Conservation (phyloP, 2,329 filamentous ascomycete species). For the Daldinia sp. region DNA sequence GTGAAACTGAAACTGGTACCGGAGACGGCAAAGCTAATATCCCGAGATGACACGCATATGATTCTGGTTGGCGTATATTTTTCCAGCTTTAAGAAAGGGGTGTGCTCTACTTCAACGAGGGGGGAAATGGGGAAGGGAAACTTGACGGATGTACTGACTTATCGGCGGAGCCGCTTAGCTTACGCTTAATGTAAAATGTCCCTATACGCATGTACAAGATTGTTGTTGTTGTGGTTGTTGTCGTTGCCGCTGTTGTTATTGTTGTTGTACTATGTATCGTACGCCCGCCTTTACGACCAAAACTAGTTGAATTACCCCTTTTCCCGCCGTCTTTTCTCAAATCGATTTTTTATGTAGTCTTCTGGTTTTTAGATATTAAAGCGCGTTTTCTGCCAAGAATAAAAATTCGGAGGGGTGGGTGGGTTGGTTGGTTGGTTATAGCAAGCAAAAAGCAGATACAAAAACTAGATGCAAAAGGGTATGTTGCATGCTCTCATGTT, state of each 20-base stretch:
- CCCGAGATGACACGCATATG: neutral
- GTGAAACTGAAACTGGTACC: neutral
- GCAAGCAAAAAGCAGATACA: neutral
- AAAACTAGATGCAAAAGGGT: neutral
- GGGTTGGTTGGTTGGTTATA: neutral
- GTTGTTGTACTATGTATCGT: neutral
- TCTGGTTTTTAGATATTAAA: neutral
- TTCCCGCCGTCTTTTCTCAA: neutral
- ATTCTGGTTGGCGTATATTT: neutral
- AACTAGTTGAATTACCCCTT: neutral
- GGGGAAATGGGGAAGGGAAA: neutral
- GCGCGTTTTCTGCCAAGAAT: neutral
- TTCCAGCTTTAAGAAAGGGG: neutral
- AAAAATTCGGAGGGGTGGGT: neutral
- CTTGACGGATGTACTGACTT: neutral
- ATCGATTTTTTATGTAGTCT: neutral
- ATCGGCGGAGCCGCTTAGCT: neutral
- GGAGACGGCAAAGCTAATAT: neutral
- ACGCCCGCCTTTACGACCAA: neutral
- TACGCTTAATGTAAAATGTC: constrained; percentile 29
- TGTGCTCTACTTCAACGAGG: neutral
- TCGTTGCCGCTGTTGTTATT: neutral
- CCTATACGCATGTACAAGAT: constrained; percentile 4
- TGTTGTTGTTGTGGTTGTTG: neutral
- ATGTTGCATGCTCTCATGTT: neutral